Conservation (phyloP, 441 rosid species). For the Mallotus repandus region DNA sequence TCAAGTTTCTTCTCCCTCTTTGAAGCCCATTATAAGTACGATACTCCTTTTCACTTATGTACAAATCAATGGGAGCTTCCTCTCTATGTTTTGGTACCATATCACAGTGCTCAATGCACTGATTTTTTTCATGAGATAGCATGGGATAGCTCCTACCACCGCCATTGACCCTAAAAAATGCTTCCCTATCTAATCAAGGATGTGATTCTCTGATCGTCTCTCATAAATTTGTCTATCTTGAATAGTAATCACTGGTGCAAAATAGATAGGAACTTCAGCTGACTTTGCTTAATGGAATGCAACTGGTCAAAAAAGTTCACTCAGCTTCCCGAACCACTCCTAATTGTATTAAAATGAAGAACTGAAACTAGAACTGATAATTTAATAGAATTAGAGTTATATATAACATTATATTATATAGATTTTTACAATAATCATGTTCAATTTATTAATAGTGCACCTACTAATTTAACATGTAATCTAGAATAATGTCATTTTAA, state of each 20-base stretch:
- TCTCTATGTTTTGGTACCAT: constrained; percentile 33
- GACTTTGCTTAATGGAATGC: constrained; percentile 33
- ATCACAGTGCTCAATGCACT: constrained; percentile 20
- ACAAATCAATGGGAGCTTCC: constrained; percentile 45
- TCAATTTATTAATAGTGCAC: too few relatives aligned
- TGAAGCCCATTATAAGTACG: constrained; percentile 61
- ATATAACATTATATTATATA: too few relatives aligned
- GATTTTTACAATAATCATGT: too few relatives aligned
- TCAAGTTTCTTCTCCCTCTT: constrained; percentile 49
- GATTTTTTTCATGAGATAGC: constrained; percentile 41
- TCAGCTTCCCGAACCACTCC: too few relatives aligned
- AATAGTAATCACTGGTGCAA: constrained; percentile 25
- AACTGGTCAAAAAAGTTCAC: constrained; percentile 62
- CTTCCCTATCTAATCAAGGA: constrained; percentile 29
- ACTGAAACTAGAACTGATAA: too few relatives aligned
- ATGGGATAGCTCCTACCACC: constrained; percentile 37
- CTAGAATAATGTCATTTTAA: too few relatives aligned
- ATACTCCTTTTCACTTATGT: constrained; percentile 64
- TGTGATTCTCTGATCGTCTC: constrained; percentile 30
- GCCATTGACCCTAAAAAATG: constrained; percentile 27
- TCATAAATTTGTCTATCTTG: constrained; percentile 33
- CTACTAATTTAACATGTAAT: too few relatives aligned
- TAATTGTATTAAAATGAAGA: too few relatives aligned
- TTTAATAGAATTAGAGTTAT: too few relatives aligned
- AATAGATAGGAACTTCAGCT: constrained; percentile 28